These are phyloP conservation scores for Sungouiella blattae DNA, from an alignment of 805 yeast species.

Conservation along the genomic window DNA sequence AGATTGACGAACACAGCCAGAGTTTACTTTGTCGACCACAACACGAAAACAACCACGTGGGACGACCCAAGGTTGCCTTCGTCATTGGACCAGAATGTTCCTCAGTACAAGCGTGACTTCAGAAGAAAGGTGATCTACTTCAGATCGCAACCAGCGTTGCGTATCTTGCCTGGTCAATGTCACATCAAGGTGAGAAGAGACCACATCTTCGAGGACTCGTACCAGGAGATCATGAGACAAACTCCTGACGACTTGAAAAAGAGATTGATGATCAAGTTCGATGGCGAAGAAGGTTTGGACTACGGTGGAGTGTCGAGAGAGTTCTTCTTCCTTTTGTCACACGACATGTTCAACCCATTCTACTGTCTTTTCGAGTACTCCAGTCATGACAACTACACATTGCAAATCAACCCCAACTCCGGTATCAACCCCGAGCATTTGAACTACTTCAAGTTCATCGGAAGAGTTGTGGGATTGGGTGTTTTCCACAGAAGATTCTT, in stretches of 20 bases:
- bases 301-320: conserved; percentile 99
- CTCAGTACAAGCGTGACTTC: conserved; percentile 98
- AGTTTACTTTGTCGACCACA: conserved; percentile 97
- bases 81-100: conserved; percentile 95
- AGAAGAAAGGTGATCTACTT: conserved; percentile 96
- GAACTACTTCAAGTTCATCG: conserved; percentile 96
- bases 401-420: conserved; percentile 96
- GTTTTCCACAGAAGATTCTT: conserved; percentile 97
- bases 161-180: conserved; percentile 98
- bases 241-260: conserved; percentile 97
- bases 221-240: conserved; percentile 98
- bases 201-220: conserved; percentile 94
- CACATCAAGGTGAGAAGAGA: conserved; percentile 97
- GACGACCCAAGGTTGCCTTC: conserved; percentile 99
- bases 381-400: conserved; percentile 95
- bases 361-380: conserved; percentile 97
- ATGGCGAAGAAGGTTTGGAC: conserved; percentile 99
- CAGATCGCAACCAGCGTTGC: conserved; percentile 96
- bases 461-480: conserved; percentile 96
- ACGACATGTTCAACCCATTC: conserved; percentile 98
- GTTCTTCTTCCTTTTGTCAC: conserved; percentile 92
- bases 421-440: conserved; percentile 97
- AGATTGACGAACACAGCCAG: conserved; percentile 97
- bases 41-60: conserved; percentile 99
- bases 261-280: conserved; percentile 95